Base-by-base conservation (phyloP, 495 filamentous ascomycete genomes). In the Penicillium macrosclerotiorum region DNA sequence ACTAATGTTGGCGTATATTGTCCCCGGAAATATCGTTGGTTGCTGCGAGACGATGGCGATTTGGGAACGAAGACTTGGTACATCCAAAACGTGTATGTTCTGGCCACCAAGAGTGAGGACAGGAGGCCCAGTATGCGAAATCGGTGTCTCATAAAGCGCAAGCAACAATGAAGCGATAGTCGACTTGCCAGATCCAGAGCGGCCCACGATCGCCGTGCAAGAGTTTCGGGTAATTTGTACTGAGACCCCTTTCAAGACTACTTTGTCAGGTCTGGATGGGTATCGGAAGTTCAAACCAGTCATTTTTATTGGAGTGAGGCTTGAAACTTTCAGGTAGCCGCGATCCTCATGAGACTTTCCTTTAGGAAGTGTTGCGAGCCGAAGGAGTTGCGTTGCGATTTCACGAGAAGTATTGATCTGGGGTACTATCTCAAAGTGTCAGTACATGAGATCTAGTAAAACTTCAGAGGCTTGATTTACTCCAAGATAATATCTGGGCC, bases 131-230 rank as follows among this genome's bases (percentile, higher is more conserved):
- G 37, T 24, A 36, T 13, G 58, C 12, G 62, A 54, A 8, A 51
- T 27, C 5, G 64, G 61, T n/a, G 57, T 51, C 41, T 69, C 71
- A 53, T 88, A 88, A 13, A 90, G 74, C 2, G 79, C 75, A 1
- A 93, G 65, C 0, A 97, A 74, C 0, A 98, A 67, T 0, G 83
- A 82, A 1, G 83, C 79, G 31, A 96, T 78, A 1, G 94, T 97
- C 11, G 84, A 90, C 69, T 98, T 98, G 0, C 93, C 92, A 18
- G 81, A 86, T 0, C 94, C 94, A 0, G 90, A 96, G 3, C 78
- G 63, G 9, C 90, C 90, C 12, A 93, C 89, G 24, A 95, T 79
- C 4, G 88, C 89, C 3, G 80, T 86, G 47, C 76, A 84, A 0
- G 74, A 80, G 14, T 80, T 80, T 1, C 71, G 51, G 5, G 71